Conservation (phyloP, 78 protist genomes). For the Monosiga brevicollis region DNA sequence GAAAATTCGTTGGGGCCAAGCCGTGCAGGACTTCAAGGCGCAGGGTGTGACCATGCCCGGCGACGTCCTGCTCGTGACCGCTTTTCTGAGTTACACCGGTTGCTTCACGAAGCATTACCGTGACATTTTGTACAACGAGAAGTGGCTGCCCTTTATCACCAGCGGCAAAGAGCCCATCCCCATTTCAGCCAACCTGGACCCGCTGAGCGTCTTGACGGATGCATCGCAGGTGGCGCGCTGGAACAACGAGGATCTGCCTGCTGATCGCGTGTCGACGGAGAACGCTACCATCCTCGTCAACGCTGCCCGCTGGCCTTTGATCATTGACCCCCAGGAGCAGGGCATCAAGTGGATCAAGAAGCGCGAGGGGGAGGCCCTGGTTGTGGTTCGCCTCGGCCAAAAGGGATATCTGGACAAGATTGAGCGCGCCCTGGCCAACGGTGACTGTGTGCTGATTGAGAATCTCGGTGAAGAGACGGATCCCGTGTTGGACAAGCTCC, state of each 20-base stretch:
- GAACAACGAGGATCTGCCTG: constrained; percentile 68
- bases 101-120: constrained; percentile 53
- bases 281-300: constrained; percentile 61
- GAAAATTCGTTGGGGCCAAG: constrained; percentile 57
- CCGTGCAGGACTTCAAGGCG: constrained; percentile 10
- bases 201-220: constrained; percentile 20
- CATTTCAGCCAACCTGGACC: constrained; percentile 31
- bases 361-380: constrained; percentile 21
- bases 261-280: constrained; percentile 54
- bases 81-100: constrained; percentile 76
- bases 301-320: constrained; percentile 75
- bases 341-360: constrained; percentile 55
- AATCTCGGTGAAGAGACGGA: constrained; percentile 43
- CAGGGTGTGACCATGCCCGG: constrained; percentile 41
- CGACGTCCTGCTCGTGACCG: constrained; percentile 59
- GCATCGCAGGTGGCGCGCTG: constrained; percentile 62
- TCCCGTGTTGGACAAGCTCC: constrained; percentile 46
- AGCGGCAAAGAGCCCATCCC: constrained; percentile 22
- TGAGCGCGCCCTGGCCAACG: constrained; percentile 12
- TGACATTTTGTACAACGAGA: constrained; percentile 13
- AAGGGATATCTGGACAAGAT: constrained; percentile 4
- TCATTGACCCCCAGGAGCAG: constrained; percentile 84
- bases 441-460: constrained; percentile 45
- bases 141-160: constrained; percentile 40
- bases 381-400: background rate